Conservation (phyloP, 2,329 filamentous ascomycete genomes). For the Ceratocystiopsis minuta region DNA sequence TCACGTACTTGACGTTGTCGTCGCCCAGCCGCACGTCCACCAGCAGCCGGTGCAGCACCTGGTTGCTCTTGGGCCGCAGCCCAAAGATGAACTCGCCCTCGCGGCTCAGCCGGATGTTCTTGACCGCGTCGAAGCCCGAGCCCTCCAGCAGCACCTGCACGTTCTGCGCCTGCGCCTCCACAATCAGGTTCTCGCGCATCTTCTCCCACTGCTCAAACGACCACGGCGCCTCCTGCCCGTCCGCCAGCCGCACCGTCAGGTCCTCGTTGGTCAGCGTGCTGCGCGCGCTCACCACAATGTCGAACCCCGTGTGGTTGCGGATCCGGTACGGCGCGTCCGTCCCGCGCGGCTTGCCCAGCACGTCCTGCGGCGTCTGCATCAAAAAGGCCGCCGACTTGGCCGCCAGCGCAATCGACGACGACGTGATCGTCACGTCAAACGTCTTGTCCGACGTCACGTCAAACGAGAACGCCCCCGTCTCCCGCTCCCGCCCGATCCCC, state of each 20-base stretch:
- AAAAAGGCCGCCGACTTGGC: conserved; percentile 90
- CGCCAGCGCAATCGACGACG: conserved; percentile 78
- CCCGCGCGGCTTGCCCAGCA: conserved; percentile 81
- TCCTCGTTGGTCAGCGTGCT: conserved; percentile 47
- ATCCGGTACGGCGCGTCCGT: conserved; percentile 86
- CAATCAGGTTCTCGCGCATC: conserved; percentile 80
- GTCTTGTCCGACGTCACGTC: conserved; percentile 79
- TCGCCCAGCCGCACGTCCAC: conserved; percentile 81
- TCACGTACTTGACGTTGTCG: conserved; percentile 97
- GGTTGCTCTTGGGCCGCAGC: conserved; percentile 70
- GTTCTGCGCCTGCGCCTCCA: conserved; percentile 50
- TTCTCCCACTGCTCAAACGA: conserved; percentile 93
- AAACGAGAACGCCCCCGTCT: conserved; percentile 59
- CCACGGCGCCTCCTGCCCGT: conserved; percentile 88
- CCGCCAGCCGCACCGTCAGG: conserved; percentile 58
- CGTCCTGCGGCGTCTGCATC: conserved; percentile 61
- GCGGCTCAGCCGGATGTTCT: conserved; percentile 76
- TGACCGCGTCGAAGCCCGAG: conserved; percentile 82
- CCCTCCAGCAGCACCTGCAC: conserved; percentile 76
- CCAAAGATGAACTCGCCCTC: conserved; percentile 88
- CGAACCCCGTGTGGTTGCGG: conserved; percentile 89
- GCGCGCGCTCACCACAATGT: conserved; percentile 68
- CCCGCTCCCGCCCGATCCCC: conserved; percentile 62
- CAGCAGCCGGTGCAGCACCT: conserved; percentile 71
- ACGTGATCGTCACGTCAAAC: conserved; percentile 83